These are phyloP conservation scores for Zychaea mexicana DNA, from an alignment of 371 early-diverging fungal genomes.

Conservation along the genomic window DNA sequence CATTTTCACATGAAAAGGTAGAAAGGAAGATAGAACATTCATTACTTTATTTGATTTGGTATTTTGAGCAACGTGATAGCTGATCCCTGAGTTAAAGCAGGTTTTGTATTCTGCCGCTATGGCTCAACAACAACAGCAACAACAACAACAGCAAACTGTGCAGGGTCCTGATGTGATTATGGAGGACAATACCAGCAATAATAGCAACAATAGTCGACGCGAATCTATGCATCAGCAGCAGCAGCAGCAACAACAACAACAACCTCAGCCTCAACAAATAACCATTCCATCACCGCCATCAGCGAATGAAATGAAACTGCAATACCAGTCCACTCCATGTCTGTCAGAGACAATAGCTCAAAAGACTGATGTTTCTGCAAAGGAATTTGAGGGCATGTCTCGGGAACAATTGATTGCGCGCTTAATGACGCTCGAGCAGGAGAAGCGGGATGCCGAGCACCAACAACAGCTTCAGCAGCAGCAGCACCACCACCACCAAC, in stretches of 20 bases:
- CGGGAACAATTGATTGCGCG: constrained; percentile 33
- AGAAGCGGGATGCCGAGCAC: constrained; percentile 22
- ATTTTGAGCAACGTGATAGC: not conserved
- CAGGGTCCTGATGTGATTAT: not conserved
- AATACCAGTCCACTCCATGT: constrained; percentile 10
- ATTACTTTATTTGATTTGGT: not conserved
- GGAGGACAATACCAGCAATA: not conserved
- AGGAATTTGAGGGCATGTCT: constrained; percentile 28
- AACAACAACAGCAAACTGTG: not conserved
- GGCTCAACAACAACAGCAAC: not conserved
- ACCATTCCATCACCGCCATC: constrained; percentile 8
- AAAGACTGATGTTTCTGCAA: constrained; percentile 16
- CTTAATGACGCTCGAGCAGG: constrained; percentile 26
- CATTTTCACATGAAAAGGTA: constrained; percentile 18
- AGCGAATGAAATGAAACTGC: constrained; percentile 7
- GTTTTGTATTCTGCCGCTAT: constrained; percentile 5
- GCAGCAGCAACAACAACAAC: too few species aligned
- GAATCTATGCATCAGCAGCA: not conserved
- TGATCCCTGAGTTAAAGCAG: not conserved
- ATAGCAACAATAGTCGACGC: not conserved
- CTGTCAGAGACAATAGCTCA: constrained; percentile 13
- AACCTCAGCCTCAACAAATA: not conserved
- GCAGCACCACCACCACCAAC: not conserved
- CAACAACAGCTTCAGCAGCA: not conserved
- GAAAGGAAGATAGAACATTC: not conserved